Percentiles rank a stretch among this genome's conserved stretches.
These are phyloP conservation scores for Austropuccinia psidii DNA, from an alignment of 1,284 basidiomycete species.

Conservation along the genomic window DNA sequence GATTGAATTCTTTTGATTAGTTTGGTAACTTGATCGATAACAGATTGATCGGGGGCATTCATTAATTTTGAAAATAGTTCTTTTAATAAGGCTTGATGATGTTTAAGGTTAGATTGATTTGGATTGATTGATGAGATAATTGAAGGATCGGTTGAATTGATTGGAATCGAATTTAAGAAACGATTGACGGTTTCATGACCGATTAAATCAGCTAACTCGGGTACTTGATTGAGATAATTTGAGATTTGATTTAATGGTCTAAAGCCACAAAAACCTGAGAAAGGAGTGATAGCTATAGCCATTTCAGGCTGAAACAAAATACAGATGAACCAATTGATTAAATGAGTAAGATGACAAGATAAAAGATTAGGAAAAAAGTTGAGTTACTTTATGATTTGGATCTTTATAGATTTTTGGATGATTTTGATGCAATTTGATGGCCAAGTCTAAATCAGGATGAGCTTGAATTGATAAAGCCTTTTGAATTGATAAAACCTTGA, in stretches of 20 bases:
- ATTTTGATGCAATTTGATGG: constrained; percentile 64
- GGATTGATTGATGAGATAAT: constrained; percentile 45
- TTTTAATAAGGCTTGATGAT: constrained; percentile 58
- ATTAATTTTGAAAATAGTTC: constrained; percentile 74
- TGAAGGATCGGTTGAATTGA: constrained; percentile 45
- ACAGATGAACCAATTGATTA: no score
- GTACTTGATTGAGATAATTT: constrained; percentile 60
- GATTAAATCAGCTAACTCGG: constrained; percentile 69
- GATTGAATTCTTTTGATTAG: constrained; percentile 56
- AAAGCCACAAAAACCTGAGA: constrained; percentile 86
- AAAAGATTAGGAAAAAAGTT: constrained; percentile 45
- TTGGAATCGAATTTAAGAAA: constrained; percentile 48
- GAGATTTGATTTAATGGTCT: constrained; percentile 67
- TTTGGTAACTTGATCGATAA: constrained; percentile 56
- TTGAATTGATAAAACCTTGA: constrained; percentile 86
- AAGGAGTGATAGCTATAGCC: constrained; percentile 87
- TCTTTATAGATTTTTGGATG: constrained; percentile 86
- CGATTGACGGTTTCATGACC: constrained; percentile 56
- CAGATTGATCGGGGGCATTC: constrained; percentile 57
- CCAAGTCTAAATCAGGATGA: constrained; percentile 87
- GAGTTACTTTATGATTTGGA: constrained; percentile 69
- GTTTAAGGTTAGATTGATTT: constrained; percentile 48
- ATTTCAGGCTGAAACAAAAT: constrained; percentile 74
- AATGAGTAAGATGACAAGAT: no score
- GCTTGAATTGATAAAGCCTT: constrained; percentile 96